These are phyloP conservation scores for Termitomyces sp. DNA, from an alignment of 768 basidiomycete genomes.

Conservation along the genomic window DNA sequence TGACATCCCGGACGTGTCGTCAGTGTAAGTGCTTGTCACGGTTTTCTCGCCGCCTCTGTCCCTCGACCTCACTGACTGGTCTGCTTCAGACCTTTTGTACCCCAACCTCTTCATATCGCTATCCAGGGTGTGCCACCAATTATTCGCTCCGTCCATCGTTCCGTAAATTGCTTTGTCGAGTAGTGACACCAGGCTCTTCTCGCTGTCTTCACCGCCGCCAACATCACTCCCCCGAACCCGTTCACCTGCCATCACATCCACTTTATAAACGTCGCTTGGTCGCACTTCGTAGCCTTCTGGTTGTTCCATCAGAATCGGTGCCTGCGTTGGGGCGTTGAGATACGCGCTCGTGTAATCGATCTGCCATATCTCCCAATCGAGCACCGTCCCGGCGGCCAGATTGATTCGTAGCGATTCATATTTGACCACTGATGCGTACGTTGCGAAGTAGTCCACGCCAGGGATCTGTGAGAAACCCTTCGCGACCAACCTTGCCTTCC, in stretches of 20 bases:
- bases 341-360: too few relatives aligned
- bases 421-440: conserved; percentile 9
- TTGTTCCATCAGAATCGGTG: too few relatives aligned
- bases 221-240: too few relatives aligned
- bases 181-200: too few relatives aligned
- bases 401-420: neutral
- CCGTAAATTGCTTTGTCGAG: neutral
- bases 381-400: neutral
- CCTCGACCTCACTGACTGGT: conserved; percentile 14
- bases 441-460: conserved; percentile 25
- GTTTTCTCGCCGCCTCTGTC: conserved; percentile 7
- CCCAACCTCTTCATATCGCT: neutral
- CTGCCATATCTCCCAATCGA: too few relatives aligned
- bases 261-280: too few relatives aligned
- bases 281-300: too few relatives aligned
- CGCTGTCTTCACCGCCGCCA: too few relatives aligned
- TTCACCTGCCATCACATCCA: too few relatives aligned
- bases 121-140: neutral
- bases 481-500: neutral
- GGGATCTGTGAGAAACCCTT: conserved; percentile 10
- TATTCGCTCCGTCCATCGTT: conserved; percentile 1
- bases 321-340: too few relatives aligned
- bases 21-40: conserved; percentile 7
- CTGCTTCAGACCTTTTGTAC: conserved; percentile 15
- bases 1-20: conserved; percentile 1